Conservation (phyloP, 768 basidiomycete species). For the Boletus insuetus region DNA sequence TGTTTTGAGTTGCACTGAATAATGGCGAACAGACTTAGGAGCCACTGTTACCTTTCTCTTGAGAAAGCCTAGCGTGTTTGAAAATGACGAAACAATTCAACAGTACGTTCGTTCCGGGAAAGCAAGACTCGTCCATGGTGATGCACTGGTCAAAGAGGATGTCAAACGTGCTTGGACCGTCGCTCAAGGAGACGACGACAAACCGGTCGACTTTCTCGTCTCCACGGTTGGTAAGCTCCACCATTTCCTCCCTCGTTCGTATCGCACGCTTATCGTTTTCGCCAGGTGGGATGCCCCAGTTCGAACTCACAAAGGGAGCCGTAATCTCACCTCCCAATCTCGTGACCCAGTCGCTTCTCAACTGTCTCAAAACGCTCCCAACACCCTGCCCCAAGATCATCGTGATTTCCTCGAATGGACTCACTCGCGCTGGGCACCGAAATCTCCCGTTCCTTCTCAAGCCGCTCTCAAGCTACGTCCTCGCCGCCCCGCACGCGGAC, state of each 20-base stretch:
- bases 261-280: background rate
- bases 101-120: constrained; percentile 46
- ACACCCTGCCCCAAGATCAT: constrained; percentile 47
- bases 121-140: constrained; percentile 57
- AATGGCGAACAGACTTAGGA: constrained; percentile 44
- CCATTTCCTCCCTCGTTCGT: background rate
- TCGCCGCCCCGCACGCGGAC: constrained; percentile 51
- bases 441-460: constrained; percentile 48
- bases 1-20: background rate
- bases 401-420: constrained; percentile 50
- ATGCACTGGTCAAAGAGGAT: constrained; percentile 53
- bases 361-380: constrained; percentile 55
- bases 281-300: constrained; percentile 34
- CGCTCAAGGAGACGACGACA: constrained; percentile 23
- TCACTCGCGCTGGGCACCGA: constrained; percentile 44
- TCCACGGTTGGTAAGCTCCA: constrained; percentile 56
- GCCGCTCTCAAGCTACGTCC: constrained; percentile 46
- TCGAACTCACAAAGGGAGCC: constrained; percentile 47
- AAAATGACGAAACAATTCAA: constrained; percentile 52
- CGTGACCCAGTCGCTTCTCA: constrained; percentile 55
- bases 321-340: constrained; percentile 52
- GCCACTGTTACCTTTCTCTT: constrained; percentile 63
- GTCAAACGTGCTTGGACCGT: constrained; percentile 52
- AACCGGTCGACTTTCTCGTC: constrained; percentile 50
- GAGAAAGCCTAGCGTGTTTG: constrained; percentile 51